phyloP scores from a whole-genome alignment of 192 early-diverging fungal species.

The Gigaspora rosea region DNA sequence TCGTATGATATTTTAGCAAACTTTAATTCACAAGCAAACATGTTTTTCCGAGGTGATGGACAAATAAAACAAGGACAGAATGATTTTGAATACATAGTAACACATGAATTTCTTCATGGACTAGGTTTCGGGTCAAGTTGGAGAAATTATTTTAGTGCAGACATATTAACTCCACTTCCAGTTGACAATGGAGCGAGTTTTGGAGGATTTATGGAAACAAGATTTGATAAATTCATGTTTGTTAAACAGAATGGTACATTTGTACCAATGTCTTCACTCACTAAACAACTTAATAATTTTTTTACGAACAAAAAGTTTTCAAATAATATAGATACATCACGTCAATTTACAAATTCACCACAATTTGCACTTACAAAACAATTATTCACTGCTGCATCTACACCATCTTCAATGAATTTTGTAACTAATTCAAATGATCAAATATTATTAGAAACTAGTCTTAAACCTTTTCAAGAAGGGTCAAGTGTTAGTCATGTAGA shows the following conservation, averaged over 20 bases:
- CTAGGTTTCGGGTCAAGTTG: neutral
- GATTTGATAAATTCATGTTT: slow-evolving; percentile 2
- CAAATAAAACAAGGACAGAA: neutral
- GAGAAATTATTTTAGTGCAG: neutral
- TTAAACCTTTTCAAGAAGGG: neutral
- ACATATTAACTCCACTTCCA: neutral
- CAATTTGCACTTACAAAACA: neutral
- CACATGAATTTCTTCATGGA: slow-evolving; percentile 24
- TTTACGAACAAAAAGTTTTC: neutral
- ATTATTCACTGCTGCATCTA: neutral
- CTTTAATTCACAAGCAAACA: neutral
- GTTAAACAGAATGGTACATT: neutral
- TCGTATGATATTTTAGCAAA: neutral
- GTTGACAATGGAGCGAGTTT: neutral
- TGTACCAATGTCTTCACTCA: neutral
- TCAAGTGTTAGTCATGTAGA: slow-evolving; percentile 6
- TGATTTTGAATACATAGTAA: neutral
- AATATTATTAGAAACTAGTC: neutral
- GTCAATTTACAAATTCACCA: neutral
- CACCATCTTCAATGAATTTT: neutral
- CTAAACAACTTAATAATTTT: neutral
- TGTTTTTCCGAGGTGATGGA: neutral
- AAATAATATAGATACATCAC: neutral
- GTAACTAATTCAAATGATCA: neutral
- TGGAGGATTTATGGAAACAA: neutral